Conservation (phyloP, 352 stramenopile genomes). For the Halophytophthora batemanensis region DNA sequence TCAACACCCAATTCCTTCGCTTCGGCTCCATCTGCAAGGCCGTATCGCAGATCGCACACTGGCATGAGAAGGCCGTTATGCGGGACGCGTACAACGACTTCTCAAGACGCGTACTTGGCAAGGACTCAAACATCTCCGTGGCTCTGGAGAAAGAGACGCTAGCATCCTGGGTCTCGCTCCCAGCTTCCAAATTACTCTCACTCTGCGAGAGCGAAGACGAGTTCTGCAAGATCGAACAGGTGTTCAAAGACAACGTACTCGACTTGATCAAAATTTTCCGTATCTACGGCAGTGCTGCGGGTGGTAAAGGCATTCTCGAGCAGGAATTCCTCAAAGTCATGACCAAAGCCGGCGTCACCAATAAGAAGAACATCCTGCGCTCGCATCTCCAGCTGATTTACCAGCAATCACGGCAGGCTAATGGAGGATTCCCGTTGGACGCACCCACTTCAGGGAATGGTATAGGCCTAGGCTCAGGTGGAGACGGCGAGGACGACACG, state of each 20-base stretch:
- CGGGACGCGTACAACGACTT: slow-evolving; percentile 70
- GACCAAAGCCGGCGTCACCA: slow-evolving; percentile 66
- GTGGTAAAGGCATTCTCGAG: slow-evolving; percentile 69
- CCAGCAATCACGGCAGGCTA: slow-evolving; percentile 51
- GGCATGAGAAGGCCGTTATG: slow-evolving; percentile 45
- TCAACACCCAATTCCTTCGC: slow-evolving; percentile 56
- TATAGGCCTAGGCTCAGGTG: slow-evolving; percentile 1
- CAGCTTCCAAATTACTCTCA: slow-evolving; percentile 39
- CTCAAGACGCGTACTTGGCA: slow-evolving; percentile 51
- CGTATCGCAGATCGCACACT: slow-evolving; percentile 46
- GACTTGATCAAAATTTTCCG: slow-evolving; percentile 81
- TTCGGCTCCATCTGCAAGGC: slow-evolving; percentile 54
- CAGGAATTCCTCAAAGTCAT: slow-evolving; percentile 85
- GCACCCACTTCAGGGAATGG: slow-evolving; percentile 5
- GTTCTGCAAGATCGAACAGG: slow-evolving; percentile 49
- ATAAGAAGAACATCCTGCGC: slow-evolving; percentile 81
- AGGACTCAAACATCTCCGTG: slow-evolving; percentile 71
- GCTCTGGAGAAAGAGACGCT: slow-evolving; percentile 70
- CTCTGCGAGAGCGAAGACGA: slow-evolving; percentile 69
- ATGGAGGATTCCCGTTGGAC: slow-evolving; percentile 13
- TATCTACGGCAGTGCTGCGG: slow-evolving; percentile 60
- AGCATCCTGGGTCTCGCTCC: slow-evolving; percentile 51
- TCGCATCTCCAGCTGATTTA: slow-evolving; percentile 74
- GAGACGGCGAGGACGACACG: slow-evolving; percentile 37
- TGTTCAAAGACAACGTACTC: slow-evolving; percentile 75